Percentiles rank a stretch among this genome's conserved stretches.
Evolutionary conservation across 2,329 filamentous ascomycete genomes (phyloP).

Genomic region (Cercospora sp.): DNA sequence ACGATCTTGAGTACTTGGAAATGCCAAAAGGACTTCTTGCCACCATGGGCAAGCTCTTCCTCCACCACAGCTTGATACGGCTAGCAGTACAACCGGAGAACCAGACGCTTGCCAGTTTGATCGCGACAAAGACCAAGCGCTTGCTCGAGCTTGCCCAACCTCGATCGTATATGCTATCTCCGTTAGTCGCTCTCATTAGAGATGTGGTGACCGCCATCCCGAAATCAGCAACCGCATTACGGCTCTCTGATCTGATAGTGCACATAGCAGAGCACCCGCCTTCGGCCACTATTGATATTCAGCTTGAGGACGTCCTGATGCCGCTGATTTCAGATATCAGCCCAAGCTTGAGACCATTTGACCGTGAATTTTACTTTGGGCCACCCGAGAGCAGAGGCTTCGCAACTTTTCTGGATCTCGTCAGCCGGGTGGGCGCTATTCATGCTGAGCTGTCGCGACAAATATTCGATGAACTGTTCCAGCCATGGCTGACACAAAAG

Average conservation of each 20-base stretch:
- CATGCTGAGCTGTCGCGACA: constrained; percentile 16
- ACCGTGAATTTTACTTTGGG: constrained; percentile 48
- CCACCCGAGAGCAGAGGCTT: constrained; percentile 46
- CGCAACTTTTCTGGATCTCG: constrained; percentile 48
- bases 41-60: constrained; percentile 41
- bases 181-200: constrained; percentile 33
- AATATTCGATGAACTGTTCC: constrained; percentile 41
- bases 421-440: constrained; percentile 41
- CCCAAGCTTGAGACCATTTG: constrained; percentile 33
- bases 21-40: constrained; percentile 45
- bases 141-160: constrained; percentile 31
- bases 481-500: constrained; percentile 48
- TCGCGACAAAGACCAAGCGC: constrained; percentile 12
- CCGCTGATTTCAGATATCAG: constrained; percentile 35
- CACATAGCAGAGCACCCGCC: constrained; percentile 45
- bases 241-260: constrained; percentile 44
- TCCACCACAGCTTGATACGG: constrained; percentile 36
- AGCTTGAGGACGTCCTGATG: constrained; percentile 47
- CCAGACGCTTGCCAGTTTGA: constrained; percentile 8
- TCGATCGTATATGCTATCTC: constrained; percentile 36
- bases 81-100: constrained; percentile 29
- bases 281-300: constrained; percentile 45
- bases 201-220: constrained; percentile 30
- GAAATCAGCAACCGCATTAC: constrained; percentile 36
- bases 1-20: constrained; percentile 50